Evolutionary conservation across 2,329 filamentous ascomycete species (phyloP), one percentile per base, ranked within the genome.

Genomic region (Zarea fungicola): DNA sequence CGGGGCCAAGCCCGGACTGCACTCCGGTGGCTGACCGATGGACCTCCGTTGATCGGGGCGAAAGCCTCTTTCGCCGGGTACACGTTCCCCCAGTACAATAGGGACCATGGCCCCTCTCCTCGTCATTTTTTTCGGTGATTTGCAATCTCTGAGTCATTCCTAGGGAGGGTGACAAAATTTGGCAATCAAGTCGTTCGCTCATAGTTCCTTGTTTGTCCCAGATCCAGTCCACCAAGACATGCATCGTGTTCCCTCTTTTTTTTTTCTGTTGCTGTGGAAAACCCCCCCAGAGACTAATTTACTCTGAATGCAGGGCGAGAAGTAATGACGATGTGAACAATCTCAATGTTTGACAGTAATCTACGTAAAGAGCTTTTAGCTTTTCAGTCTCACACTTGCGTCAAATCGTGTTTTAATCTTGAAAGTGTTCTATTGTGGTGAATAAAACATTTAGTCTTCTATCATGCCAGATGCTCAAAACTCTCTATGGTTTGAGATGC

Each of bases 11-110:
- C 45, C n/a, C 45, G 45, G 45, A 16, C 44, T 35, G 5, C 3
- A 37, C 22, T 48, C 45, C 45, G 45, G 29, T 48, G 37, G 37
- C 36, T 13, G 16, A 4, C 21, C 45, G 16, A n/a, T 41, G 22
- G 9, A 41, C 11, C 29, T 48, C 37, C 37, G 45, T 16, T 28
- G 29, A 35, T 48, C 45, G 45, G 45, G 45, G 28, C n/a, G 29
- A 42, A 42, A 35, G 18, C 16, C 36, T 34, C 5, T 21, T n/a
- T 42, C 8, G 8, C 13, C 45, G 45, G 37, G 37, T 48, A 35
- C 45, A 13, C 26, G 7, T 48, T 18, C 45, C 45, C 22, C 21
- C 21, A 19, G 8, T 13, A 8, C 9, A 6, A 18, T 10, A 26
- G 21, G 26, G 23, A 22, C n/a, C 22, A 18, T 32, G 6, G 10